A percentile compares a stretch with the other conserved stretches of the same genome.
phyloP scores from a whole-genome alignment of 2,329 filamentous ascomycete genomes.

The Claviceps paspali region DNA sequence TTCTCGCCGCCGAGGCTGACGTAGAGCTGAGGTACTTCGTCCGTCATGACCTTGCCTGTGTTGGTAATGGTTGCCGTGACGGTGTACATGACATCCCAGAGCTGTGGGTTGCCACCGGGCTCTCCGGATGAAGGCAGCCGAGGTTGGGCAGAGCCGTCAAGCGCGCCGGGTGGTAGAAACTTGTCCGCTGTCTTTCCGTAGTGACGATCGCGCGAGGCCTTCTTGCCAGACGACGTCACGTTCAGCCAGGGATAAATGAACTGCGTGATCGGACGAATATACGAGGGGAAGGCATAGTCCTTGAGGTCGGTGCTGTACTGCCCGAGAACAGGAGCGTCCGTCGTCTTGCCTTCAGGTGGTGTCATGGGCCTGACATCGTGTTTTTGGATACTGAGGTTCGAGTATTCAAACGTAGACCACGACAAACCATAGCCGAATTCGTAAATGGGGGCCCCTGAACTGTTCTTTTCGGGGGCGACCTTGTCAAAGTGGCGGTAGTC shows the following conservation, averaged over 20 bases:
- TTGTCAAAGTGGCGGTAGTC: constrained; percentile 56
- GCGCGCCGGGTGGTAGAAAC: constrained; percentile 45
- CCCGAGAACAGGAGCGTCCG: constrained; percentile 47
- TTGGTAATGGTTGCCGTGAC: constrained; percentile 57
- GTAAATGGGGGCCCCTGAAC: constrained; percentile 44
- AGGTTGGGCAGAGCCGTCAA: constrained; percentile 40
- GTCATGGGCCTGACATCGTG: constrained; percentile 34
- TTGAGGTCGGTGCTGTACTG: constrained; percentile 45
- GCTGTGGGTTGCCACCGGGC: constrained; percentile 46
- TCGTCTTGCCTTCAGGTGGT: constrained; percentile 46
- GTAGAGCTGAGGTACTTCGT: constrained; percentile 67
- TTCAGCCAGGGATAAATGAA: constrained; percentile 63
- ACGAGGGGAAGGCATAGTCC: constrained; percentile 54
- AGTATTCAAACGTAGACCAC: constrained; percentile 67
- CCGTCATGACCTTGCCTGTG: constrained; percentile 47
- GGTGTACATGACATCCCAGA: constrained; percentile 56
- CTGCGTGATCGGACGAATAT: constrained; percentile 33
- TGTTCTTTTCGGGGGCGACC: constrained; percentile 20
- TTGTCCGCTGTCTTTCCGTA: constrained; percentile 43
- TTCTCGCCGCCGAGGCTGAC: constrained; percentile 64
- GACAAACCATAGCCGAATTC: constrained; percentile 71
- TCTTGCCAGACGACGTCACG: constrained; percentile 38
- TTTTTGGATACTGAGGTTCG: constrained; percentile 45
- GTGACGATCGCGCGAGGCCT: constrained; percentile 39
- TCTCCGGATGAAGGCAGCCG: constrained; percentile 33